Conservation (phyloP, 2,329 filamentous ascomycete species). For the Pezicula neosporulosa region DNA sequence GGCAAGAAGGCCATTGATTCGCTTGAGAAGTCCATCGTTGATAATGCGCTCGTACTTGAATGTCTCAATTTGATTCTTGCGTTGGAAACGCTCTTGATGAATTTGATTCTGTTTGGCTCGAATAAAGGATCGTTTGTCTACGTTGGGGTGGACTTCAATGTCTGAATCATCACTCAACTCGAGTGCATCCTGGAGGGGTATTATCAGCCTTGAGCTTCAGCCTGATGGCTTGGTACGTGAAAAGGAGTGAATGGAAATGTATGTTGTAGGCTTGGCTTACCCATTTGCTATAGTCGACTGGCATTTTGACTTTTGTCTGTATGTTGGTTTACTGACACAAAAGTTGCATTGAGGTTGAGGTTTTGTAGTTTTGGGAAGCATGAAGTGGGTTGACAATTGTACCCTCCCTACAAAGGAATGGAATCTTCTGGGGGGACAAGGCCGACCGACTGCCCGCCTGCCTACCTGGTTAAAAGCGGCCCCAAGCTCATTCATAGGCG, state of each 20-base stretch:
- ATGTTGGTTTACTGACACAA: background rate
- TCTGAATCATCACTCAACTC: conserved; percentile 98
- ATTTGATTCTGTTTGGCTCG: conserved; percentile 97
- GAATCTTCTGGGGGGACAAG: no score
- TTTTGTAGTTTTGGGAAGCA: background rate
- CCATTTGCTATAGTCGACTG: conserved; percentile 63
- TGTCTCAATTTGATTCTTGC: conserved; percentile 84
- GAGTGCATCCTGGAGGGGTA: conserved; percentile 64
- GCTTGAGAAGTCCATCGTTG: conserved; percentile 84
- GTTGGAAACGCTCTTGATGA: conserved; percentile 82
- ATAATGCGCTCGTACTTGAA: conserved; percentile 89
- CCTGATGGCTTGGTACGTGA: conserved; percentile 15
- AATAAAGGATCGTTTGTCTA: conserved; percentile 98
- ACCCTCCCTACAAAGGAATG: background rate
- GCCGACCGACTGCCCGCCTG: no score
- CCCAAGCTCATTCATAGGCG: no score
- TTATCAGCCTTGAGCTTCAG: conserved; percentile 30
- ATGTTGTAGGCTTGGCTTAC: conserved; percentile 23
- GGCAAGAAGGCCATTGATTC: conserved; percentile 75
- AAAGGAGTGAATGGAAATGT: background rate
- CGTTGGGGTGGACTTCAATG: conserved; percentile 96
- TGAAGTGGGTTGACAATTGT: background rate
- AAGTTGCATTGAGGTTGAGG: background rate
- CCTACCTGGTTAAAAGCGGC: no score
- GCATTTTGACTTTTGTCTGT: conserved; percentile 34